A percentile compares a stretch with the other conserved stretches of the same genome.
These are phyloP conservation scores for Ilyonectria sp. DNA, from an alignment of 2,329 filamentous ascomycete genomes.

Conservation along the genomic window DNA sequence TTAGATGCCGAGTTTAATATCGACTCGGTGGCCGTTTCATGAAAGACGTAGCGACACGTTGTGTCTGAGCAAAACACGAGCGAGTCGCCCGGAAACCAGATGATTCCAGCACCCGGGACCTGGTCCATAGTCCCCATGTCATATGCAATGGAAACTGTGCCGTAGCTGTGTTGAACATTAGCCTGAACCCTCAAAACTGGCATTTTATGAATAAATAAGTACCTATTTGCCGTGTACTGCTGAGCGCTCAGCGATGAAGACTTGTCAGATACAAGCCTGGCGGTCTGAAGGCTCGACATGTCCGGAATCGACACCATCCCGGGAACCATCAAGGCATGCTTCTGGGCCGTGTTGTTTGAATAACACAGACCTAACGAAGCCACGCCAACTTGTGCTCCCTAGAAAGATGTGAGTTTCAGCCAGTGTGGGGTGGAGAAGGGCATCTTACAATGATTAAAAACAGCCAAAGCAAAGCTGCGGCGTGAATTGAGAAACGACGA, in stretches of 20 bases:
- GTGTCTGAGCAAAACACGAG: constrained; percentile 52
- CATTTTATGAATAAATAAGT: not conserved
- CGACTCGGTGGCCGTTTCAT: constrained; percentile 48
- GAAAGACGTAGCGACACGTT: constrained; percentile 56
- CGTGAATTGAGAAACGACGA: constrained; percentile 32
- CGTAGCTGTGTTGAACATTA: constrained; percentile 51
- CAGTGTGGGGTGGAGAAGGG: no score
- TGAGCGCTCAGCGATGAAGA: constrained; percentile 50
- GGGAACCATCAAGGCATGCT: constrained; percentile 48
- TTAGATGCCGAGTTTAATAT: constrained; percentile 26
- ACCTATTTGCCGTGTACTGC: constrained; percentile 60
- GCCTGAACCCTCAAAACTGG: rapidly evolving
- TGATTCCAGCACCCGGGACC: constrained; percentile 48
- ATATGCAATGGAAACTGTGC: constrained; percentile 54
- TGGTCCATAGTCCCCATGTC: constrained; percentile 33
- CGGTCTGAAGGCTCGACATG: constrained; percentile 54
- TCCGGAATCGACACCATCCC: constrained; percentile 57
- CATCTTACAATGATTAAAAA: constrained; percentile 32
- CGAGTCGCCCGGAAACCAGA: constrained; percentile 50
- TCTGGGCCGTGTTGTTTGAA: constrained; percentile 56
- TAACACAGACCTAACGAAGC: constrained; percentile 61
- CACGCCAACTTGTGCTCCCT: constrained; percentile 60
- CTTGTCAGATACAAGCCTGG: constrained; percentile 45
- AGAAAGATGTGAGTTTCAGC: no score
- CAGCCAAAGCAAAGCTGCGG: constrained; percentile 38